Percentiles rank a stretch among this genome's conserved stretches.
These are phyloP conservation scores for Hymenoscyphus infarciens DNA, from an alignment of 2,329 filamentous ascomycete genomes.

Conservation along the genomic window DNA sequence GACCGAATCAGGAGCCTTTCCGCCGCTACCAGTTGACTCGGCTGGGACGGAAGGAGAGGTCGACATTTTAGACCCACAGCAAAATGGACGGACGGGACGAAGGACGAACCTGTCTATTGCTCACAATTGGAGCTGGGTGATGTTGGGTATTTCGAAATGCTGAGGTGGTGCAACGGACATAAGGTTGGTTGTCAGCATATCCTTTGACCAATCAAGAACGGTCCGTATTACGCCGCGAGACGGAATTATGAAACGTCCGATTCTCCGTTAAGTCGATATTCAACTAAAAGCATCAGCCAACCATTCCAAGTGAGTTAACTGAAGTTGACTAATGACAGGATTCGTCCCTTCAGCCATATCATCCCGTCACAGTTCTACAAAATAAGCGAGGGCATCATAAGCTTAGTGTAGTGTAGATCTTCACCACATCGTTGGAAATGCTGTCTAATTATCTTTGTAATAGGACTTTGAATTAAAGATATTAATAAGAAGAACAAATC, in stretches of 20 bases:
- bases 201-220: neutral
- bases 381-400: no score
- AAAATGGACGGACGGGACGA: neutral
- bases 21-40: conserved; percentile 1
- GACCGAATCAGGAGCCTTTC: conserved; percentile 4
- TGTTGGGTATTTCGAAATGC: neutral
- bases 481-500: no score
- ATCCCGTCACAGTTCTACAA: no score
- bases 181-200: neutral
- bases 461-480: no score
- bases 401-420: no score
- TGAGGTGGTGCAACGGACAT: neutral
- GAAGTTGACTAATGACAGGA: no score
- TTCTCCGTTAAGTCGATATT: neutral
- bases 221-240: no score
- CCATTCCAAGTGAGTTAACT: no score
- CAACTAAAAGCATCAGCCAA: no score
- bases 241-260: neutral
- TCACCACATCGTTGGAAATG: no score
- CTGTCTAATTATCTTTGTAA: no score
- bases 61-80: neutral
- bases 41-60: neutral
- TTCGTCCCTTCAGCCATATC: no score
- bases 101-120: neutral
- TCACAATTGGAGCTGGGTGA: neutral